Evolutionary conservation across 2,329 filamentous ascomycete genomes (phyloP).

Genomic region (Cercospora sesami): DNA sequence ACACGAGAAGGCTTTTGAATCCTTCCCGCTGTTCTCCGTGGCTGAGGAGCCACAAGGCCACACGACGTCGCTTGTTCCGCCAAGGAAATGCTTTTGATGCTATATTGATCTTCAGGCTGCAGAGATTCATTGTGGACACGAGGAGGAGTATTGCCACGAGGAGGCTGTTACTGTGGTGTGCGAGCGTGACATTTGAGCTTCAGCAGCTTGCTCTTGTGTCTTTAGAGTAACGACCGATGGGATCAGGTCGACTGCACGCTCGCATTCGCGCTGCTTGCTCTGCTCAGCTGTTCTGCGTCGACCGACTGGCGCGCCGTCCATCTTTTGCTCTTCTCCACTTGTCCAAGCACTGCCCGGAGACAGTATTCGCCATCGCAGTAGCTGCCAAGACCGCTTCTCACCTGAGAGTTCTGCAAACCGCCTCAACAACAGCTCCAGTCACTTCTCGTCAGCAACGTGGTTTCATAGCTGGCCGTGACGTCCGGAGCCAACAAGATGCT

Average conservation of each 20-base stretch:
- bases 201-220: not conserved
- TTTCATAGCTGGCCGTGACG: not conserved
- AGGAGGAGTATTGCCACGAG: not conserved
- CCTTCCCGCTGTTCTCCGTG: constrained; percentile 1
- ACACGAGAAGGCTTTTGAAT: constrained; percentile 1
- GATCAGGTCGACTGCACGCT: not conserved
- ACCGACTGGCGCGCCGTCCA: not conserved
- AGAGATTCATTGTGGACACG: not conserved
- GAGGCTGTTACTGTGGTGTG: not conserved
- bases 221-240: not conserved
- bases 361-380: not conserved
- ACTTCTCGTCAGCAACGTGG: not conserved
- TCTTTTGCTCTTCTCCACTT: not conserved
- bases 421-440: not conserved
- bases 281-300: not conserved
- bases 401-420: not conserved
- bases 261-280: not conserved
- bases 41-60: not conserved
- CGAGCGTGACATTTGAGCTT: not conserved
- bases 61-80: not conserved
- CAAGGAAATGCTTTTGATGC: not conserved
- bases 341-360: not conserved
- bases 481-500: not conserved
- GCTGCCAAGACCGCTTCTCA: not conserved
- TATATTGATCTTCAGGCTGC: constrained; percentile 2